Evolutionary conservation across 2,329 filamentous ascomycete species (phyloP).

Genomic region (Lasiodiplodia gonubiensis): DNA sequence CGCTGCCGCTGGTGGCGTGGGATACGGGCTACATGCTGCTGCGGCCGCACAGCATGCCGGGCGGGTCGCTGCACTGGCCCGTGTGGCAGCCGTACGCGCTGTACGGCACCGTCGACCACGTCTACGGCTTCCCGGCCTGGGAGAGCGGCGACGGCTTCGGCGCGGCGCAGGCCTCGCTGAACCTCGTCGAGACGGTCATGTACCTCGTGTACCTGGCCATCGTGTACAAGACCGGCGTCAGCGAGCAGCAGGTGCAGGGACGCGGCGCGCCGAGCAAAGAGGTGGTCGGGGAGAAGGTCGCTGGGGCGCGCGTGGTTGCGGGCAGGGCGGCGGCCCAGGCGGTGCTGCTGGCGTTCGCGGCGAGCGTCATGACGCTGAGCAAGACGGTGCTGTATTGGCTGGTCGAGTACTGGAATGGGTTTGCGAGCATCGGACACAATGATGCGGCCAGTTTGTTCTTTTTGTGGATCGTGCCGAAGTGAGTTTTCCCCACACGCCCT

Average conservation of each 20-base stretch:
- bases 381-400: slow-evolving; percentile 74
- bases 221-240: slow-evolving; percentile 45
- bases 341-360: slow-evolving; percentile 63
- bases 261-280: slow-evolving; percentile 44
- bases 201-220: slow-evolving; percentile 69
- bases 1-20: slow-evolving; percentile 80
- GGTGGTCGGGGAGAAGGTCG: slow-evolving; percentile 52
- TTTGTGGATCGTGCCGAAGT: slow-evolving; percentile 72
- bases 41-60: slow-evolving; percentile 81
- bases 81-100: slow-evolving; percentile 79
- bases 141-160: slow-evolving; percentile 75
- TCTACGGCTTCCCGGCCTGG: slow-evolving; percentile 80
- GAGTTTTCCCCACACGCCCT: slow-evolving; percentile 37
- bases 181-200: slow-evolving; percentile 69
- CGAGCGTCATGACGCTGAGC: slow-evolving; percentile 67
- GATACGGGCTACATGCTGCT: slow-evolving; percentile 79
- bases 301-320: slow-evolving; percentile 57
- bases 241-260: slow-evolving; percentile 36
- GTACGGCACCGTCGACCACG: slow-evolving; percentile 78
- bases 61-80: slow-evolving; percentile 72
- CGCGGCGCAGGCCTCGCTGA: slow-evolving; percentile 72
- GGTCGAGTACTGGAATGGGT: slow-evolving; percentile 66
- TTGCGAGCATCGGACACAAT: slow-evolving; percentile 68
- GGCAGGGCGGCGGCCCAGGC: slow-evolving; percentile 61
- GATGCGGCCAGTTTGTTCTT: slow-evolving; percentile 57